Evolutionary conservation across 2,329 filamentous ascomycete species (phyloP).

Genomic region (Microdochium trichocladiopsis): DNA sequence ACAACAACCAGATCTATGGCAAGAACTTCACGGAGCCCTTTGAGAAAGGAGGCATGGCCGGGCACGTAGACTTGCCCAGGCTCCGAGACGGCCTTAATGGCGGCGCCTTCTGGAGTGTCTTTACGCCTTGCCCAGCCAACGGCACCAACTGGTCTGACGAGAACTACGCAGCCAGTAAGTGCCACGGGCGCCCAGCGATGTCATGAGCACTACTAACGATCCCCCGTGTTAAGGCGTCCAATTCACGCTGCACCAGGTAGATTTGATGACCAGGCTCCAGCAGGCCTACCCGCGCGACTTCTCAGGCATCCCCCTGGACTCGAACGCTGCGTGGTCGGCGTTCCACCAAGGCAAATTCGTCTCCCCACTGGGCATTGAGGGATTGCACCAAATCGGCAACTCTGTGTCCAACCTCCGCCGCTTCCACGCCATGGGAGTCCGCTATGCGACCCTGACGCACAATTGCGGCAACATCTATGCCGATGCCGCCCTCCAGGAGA

Average conservation of each 20-base stretch:
- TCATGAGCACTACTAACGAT: slow-evolving; percentile 1
- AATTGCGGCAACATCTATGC: slow-evolving; percentile 90
- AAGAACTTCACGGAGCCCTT: slow-evolving; percentile 69
- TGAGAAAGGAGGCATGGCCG: slow-evolving; percentile 57
- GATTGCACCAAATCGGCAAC: slow-evolving; percentile 91
- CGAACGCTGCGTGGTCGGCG: slow-evolving; percentile 52
- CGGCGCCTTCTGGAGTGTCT: slow-evolving; percentile 93
- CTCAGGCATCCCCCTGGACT: slow-evolving; percentile 52
- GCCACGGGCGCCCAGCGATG: not conserved
- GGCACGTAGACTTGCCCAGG: slow-evolving; percentile 75
- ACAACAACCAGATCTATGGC: slow-evolving; percentile 72
- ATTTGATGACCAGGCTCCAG: slow-evolving; percentile 60
- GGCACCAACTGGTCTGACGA: slow-evolving; percentile 66
- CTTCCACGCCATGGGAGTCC: slow-evolving; percentile 72
- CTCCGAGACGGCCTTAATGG: slow-evolving; percentile 65
- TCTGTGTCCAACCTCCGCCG: slow-evolving; percentile 66
- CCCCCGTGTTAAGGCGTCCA: slow-evolving; percentile 53
- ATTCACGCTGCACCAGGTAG: slow-evolving; percentile 67
- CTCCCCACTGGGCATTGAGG: slow-evolving; percentile 76
- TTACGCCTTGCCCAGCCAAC: slow-evolving; percentile 66
- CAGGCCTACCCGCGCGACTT: slow-evolving; percentile 61
- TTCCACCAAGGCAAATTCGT: slow-evolving; percentile 60
- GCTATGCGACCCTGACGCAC: slow-evolving; percentile 85
- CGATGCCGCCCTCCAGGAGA: slow-evolving; percentile 67
- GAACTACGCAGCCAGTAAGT: slow-evolving; percentile 60